A percentile compares a stretch with the other conserved stretches of the same genome.
Evolutionary conservation across 345 rosid genomes (phyloP).

Genomic region (Eutrema yunnanense): DNA sequence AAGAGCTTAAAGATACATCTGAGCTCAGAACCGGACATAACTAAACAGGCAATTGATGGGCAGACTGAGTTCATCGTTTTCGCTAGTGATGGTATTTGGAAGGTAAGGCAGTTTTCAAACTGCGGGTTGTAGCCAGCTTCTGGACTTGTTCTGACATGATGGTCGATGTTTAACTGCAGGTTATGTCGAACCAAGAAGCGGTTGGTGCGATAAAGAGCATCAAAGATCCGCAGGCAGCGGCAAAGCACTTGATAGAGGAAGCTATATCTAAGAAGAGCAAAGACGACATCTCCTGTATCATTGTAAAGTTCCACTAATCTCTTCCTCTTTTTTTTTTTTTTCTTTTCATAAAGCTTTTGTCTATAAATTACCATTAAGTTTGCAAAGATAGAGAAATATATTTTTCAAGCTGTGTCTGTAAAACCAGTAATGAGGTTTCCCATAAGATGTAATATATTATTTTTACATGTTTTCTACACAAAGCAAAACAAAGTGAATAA

Average conservation of each 20-base stretch:
- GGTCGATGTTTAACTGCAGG: conserved; percentile 33
- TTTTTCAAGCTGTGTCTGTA: background rate
- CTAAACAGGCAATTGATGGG: conserved; percentile 32
- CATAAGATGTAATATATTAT: conserved; percentile 18
- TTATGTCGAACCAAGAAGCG: conserved; percentile 74
- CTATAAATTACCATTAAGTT: background rate
- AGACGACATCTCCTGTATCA: conserved; percentile 88
- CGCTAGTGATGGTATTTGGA: conserved; percentile 98
- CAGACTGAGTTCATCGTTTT: conserved; percentile 50
- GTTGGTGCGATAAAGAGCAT: conserved; percentile 46
- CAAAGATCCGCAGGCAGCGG: conserved; percentile 67
- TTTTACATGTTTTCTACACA: background rate
- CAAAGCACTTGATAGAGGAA: conserved; percentile 56
- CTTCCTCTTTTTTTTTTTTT: background rate
- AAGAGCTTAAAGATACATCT: conserved; percentile 75
- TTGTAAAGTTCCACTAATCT: conserved; percentile 58
- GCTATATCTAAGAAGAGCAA: conserved; percentile 63
- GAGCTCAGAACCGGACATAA: conserved; percentile 74
- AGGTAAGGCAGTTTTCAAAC: conserved; percentile 35
- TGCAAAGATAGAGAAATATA: background rate
- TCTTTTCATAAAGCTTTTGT: background rate
- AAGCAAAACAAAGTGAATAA: too few relatives aligned
- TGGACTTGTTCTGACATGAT: background rate
- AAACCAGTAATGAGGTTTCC: conserved; percentile 1
- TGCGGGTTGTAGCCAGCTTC: background rate